phyloP scores from a whole-genome alignment of 768 basidiomycete species.

The Plicaturopsis crispa region DNA sequence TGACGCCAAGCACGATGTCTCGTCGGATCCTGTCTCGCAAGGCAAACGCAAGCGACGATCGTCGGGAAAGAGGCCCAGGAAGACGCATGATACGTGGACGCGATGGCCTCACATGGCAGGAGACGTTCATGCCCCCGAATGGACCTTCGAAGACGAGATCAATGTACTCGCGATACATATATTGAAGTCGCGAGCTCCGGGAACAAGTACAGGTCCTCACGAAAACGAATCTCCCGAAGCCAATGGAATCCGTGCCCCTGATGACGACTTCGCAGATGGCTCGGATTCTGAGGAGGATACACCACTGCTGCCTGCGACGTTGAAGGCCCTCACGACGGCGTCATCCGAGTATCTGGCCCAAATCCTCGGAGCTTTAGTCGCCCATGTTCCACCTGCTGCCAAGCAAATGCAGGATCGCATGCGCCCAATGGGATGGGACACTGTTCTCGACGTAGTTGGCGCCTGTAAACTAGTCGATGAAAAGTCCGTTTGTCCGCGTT shows the following conservation, averaged over 20 bases:
- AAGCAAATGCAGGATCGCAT: slow-evolving; percentile 61
- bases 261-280: slow-evolving; percentile 15
- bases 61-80: slow-evolving; percentile 4
- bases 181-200: too few relatives aligned
- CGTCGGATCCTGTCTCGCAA: slow-evolving; percentile 7
- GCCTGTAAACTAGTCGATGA: slow-evolving; percentile 27
- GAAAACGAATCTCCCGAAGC: slow-evolving; percentile 11
- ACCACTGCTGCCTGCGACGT: slow-evolving; percentile 21
- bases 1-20: not conserved
- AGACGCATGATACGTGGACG: slow-evolving; percentile 51
- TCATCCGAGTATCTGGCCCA: slow-evolving; percentile 39
- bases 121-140: slow-evolving; percentile 63
- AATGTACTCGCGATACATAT: slow-evolving; percentile 33
- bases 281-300: slow-evolving; percentile 19
- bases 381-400: slow-evolving; percentile 45
- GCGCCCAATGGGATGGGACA: slow-evolving; percentile 54
- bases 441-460: slow-evolving; percentile 47
- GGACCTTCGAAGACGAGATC: slow-evolving; percentile 66
- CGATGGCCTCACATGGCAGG: slow-evolving; percentile 63
- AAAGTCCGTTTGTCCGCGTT: slow-evolving; percentile 12
- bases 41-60: slow-evolving; percentile 16
- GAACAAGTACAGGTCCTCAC: slow-evolving; percentile 10
- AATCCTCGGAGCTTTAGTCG: slow-evolving; percentile 46
- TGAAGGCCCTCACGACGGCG: slow-evolving; percentile 31
- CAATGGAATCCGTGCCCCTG: slow-evolving; percentile 15